Evolutionary conservation across 1,284 basidiomycete genomes (phyloP).

Genomic region (Ustanciosporium gigantosporum): DNA sequence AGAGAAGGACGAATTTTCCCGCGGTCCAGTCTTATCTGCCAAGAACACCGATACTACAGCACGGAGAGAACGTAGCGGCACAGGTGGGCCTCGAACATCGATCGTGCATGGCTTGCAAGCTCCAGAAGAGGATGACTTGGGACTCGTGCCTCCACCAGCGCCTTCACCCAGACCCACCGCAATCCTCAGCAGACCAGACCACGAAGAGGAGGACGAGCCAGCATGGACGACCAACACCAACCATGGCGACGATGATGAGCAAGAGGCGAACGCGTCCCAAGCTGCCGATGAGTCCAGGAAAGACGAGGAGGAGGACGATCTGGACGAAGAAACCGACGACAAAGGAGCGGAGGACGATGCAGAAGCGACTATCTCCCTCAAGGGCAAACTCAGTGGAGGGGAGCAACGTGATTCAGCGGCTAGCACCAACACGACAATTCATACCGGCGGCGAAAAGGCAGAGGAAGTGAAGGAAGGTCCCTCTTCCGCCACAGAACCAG

Average conservation of each 20-base stretch:
- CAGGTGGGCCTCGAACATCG: conserved; percentile 15
- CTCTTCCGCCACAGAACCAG: too few relatives aligned
- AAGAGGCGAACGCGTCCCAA: conserved; percentile 5
- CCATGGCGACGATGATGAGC: not conserved
- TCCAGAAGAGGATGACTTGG: conserved; percentile 7
- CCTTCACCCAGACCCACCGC: conserved; percentile 32
- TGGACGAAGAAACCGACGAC: conserved; percentile 4
- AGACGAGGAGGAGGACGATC: conserved; percentile 1
- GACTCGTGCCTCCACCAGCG: conserved; percentile 34
- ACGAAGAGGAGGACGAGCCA: conserved; percentile 21
- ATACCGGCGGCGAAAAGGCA: too few relatives aligned
- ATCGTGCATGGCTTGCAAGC: conserved; percentile 8
- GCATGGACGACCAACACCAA: conserved; percentile 8
- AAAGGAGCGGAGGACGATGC: conserved; percentile 4
- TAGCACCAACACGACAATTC: too few relatives aligned
- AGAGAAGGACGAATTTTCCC: conserved; percentile 14
- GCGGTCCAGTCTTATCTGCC: conserved; percentile 5
- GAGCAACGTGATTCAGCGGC: too few relatives aligned
- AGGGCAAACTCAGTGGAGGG: too few relatives aligned
- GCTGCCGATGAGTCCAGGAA: too few relatives aligned
- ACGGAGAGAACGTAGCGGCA: conserved; percentile 19
- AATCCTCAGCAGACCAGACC: conserved; percentile 25
- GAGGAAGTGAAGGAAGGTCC: too few relatives aligned
- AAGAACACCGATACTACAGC: conserved; percentile 19
- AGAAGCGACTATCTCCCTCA: conserved; percentile 26